These are phyloP conservation scores for Diaporthe longicolla DNA, from an alignment of 2,329 filamentous ascomycete genomes.

Conservation along the genomic window DNA sequence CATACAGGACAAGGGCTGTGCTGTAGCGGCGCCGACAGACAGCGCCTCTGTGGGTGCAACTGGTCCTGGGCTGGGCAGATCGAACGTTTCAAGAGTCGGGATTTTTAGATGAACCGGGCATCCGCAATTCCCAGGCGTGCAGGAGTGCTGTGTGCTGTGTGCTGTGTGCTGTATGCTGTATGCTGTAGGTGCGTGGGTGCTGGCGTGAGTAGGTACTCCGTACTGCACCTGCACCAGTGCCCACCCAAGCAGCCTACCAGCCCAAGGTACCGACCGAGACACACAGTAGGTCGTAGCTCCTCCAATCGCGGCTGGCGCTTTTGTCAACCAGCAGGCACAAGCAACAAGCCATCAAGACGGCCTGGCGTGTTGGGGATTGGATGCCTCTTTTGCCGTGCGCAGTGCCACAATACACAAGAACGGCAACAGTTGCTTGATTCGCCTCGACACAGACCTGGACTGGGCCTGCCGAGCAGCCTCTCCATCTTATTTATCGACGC, in stretches of 20 bases:
- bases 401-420: background rate
- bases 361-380: no score
- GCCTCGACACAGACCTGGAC: no score
- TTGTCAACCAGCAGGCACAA: constrained; percentile 19
- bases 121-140: constrained; percentile 2
- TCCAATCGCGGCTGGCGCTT: constrained; percentile 29
- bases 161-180: no score
- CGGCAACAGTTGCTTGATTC: no score
- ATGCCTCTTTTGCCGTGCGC: background rate
- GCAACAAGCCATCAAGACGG: background rate
- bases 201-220: background rate
- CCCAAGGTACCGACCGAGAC: no score
- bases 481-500: background rate
- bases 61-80: constrained; percentile 27
- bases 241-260: background rate
- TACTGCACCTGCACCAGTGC: background rate
- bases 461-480: constrained; percentile 1
- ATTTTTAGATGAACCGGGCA: constrained; percentile 32
- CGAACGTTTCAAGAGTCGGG: constrained; percentile 31
- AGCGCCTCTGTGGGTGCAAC: constrained; percentile 11
- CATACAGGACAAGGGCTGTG: constrained; percentile 23
- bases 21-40: constrained; percentile 1
- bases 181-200: background rate
- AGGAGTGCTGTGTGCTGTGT: background rate
- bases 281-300: background rate